Evolutionary conservation across 352 stramenopile genomes (phyloP).

Genomic region (Globisporangium iwayamae): DNA sequence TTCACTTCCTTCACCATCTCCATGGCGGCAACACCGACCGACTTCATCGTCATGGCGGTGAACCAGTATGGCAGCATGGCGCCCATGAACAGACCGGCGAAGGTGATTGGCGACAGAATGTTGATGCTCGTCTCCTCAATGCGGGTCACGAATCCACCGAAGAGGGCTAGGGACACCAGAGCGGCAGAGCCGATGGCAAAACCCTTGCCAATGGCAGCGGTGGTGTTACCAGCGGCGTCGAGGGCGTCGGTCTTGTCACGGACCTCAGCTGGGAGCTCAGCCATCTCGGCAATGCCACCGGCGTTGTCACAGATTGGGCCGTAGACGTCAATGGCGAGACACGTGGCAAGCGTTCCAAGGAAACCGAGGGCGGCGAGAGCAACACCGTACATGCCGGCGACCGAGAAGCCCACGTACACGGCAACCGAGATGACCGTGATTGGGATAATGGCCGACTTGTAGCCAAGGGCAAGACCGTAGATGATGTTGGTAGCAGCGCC

Average conservation of each 20-base stretch:
- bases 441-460: slow-evolving; percentile 99
- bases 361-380: slow-evolving; percentile 97
- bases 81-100: slow-evolving; percentile 98
- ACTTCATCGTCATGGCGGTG: slow-evolving; percentile 99
- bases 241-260: slow-evolving; percentile 99
- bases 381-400: slow-evolving; percentile 97
- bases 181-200: slow-evolving; percentile 99
- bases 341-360: slow-evolving; percentile 97
- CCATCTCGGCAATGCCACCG: slow-evolving; percentile 99
- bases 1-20: slow-evolving; percentile 99
- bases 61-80: slow-evolving; percentile 99
- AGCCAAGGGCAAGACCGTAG: slow-evolving; percentile 98
- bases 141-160: slow-evolving; percentile 97
- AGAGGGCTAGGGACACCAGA: slow-evolving; percentile 97
- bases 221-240: slow-evolving; percentile 99
- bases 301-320: slow-evolving; percentile 99
- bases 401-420: slow-evolving; percentile 96
- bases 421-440: slow-evolving; percentile 97
- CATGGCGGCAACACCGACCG: slow-evolving; percentile 96
- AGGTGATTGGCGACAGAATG: slow-evolving; percentile 97
- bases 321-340: slow-evolving; percentile 99
- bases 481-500: slow-evolving; percentile 99
- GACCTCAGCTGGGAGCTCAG: slow-evolving; percentile 94
- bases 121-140: slow-evolving; percentile 95
- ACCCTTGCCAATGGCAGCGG: slow-evolving; percentile 98